Conservation (phyloP, 805 yeast species). For the Monosporozyma aerobia region DNA sequence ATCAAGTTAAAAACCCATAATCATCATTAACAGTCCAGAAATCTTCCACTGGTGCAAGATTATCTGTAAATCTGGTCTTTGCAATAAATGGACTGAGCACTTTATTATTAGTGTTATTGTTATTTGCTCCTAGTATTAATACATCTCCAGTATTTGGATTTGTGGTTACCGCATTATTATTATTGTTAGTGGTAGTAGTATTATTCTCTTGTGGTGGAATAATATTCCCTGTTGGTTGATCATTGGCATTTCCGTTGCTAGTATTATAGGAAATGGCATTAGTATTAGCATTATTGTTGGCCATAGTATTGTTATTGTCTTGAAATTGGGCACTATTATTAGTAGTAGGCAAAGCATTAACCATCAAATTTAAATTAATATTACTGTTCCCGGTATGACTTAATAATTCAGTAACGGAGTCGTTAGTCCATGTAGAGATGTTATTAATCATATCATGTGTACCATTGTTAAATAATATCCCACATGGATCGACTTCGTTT, state of each 20-base stretch:
- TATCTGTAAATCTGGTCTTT: background rate
- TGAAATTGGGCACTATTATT: background rate
- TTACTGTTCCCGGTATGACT: background rate
- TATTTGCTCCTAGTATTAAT: background rate
- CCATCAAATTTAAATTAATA: background rate
- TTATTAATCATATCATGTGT: conserved; percentile 53
- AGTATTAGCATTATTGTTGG: background rate
- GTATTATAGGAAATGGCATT: background rate
- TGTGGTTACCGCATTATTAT: conserved; percentile 3
- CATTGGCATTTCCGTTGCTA: background rate
- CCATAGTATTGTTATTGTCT: background rate
- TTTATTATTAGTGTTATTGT: background rate
- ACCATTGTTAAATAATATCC: conserved; percentile 29
- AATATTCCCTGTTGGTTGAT: background rate
- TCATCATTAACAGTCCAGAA: conserved; percentile 40
- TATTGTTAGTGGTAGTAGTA: too few relatives aligned
- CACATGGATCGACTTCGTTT: conserved; percentile 7
- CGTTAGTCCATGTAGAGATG: conserved; percentile 48
- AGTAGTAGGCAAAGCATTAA: background rate
- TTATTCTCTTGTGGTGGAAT: background rate
- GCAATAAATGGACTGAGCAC: background rate
- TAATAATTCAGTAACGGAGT: conserved; percentile 17
- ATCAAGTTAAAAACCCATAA: conserved; percentile 36
- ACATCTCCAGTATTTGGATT: background rate
- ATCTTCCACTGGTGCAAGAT: conserved; percentile 31